Base-by-base conservation (phyloP, 345 rosid genomes). In the Ailanthus altissimus region DNA sequence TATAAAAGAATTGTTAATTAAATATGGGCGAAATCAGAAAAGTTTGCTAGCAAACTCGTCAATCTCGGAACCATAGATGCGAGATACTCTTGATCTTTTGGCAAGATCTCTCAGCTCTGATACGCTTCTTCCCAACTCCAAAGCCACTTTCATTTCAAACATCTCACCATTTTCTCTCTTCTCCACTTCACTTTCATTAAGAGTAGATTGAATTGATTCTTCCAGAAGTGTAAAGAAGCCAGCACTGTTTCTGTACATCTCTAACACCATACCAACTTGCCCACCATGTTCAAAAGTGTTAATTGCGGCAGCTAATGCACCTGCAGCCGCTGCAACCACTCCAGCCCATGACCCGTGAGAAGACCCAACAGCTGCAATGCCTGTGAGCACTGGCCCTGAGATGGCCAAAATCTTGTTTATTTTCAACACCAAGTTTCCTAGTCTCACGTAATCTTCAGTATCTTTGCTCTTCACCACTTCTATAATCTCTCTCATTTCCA, bases 181-280 rank as follows among this genome's bases (percentile, higher is more conserved):
- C 49, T 50, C 75, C 3, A 21, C 8, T 2, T 82, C 84, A 5
- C 45, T 51, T 67, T 77, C 86, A 12, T 73, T 73, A 8, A 84
- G 58, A 2, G 64, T 75, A 0, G 79, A 53, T 36, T 81, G 82
- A 2, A 88, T 80, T 0, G 82, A 63, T 65, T 81, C 86, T 65
- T 79, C 86, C 79, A 83, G 3, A 4, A 80, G 79, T 1, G 53
- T 12, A 40, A 88, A 81, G 80, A 78, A 81, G 13, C 89, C 91
- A 6, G 85, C 83, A 61, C 81, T 78, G 80, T 80, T 81, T 60
- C 86, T 81, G 64, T 88, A 88, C 86, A 88, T 84, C 75, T 88
- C 91, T 23, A 88, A 63, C 73, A 84, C 89, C 91, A 86, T 86
- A 2, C 91, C 91, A 8, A 88, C 84, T 73, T 88, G 91, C 2